Base-by-base conservation (phyloP, 2,329 filamentous ascomycete genomes). In the Pseudogymnoascus sp. region DNA sequence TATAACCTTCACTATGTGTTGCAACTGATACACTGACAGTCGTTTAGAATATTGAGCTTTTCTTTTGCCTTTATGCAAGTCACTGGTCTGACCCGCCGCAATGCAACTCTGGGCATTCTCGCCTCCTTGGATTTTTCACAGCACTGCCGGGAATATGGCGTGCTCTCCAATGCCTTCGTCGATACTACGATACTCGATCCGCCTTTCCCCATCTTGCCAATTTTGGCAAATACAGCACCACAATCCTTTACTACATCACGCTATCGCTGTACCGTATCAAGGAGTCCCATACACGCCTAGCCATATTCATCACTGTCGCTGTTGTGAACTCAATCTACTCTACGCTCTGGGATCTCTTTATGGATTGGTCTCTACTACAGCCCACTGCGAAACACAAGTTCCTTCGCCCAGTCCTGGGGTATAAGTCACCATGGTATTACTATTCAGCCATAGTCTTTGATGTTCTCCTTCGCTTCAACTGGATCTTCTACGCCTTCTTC, bases 311-410 rank as follows among this genome's bases (percentile, higher is more conserved):
- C 63, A 79, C 83, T 0, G 90, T 92, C 67, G 90, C 90, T 0
- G 78, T 80, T n/a, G 73, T 95, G 65, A 99, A 96, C 71, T 82
- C 85, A 45, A 73, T 95, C 26, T 97, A 96, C 72, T 86, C 82
- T 66, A 83, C 86, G 8, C 81, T 96, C 39, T 99, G 94, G 94
- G 94, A 99, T 70, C 75, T 99, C 1, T 84, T 90, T 64, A 96
- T 97, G 89, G 94, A 99, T 72, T 97, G 94, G 80, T 94, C 88
- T 61, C 79, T 96, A n/a, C 80, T 92, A 2, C 91, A 96, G 67
- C 80, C 87, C 0, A 83, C 86, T 60, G 82, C 89, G 0, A 81
- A 82, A 9, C 77, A 88, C 65, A 80, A 76, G 1, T 79, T 85
- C 56, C 81, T 96, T 9, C 86, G 94, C 5, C 83, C 92, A 61